Conservation (phyloP, 2,329 filamentous ascomycete genomes). For the Ceratocystis colombiana region DNA sequence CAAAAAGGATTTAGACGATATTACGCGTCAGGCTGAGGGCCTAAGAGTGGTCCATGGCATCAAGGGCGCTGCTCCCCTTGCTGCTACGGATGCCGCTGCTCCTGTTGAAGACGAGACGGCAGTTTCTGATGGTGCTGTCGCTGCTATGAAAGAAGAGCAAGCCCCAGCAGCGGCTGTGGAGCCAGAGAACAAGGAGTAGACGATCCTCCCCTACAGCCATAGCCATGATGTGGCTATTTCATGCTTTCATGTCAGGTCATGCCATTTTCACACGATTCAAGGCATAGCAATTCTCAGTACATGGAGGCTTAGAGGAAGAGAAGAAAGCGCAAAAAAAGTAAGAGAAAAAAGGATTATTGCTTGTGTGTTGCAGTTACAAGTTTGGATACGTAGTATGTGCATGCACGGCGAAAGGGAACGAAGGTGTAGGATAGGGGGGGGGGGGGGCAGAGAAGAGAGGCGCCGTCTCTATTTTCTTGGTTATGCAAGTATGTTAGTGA, state of each 20-base stretch:
- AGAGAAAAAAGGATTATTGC: not conserved
- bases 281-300: not conserved
- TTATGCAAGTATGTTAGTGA: not conserved
- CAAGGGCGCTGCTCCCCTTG: slow-evolving; percentile 30
- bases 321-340: not conserved
- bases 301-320: not conserved
- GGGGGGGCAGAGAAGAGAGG: not conserved
- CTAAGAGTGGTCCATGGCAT: slow-evolving; percentile 41
- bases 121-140: slow-evolving; percentile 17
- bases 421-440: not conserved
- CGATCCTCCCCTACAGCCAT: not conserved
- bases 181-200: slow-evolving; percentile 13
- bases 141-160: slow-evolving; percentile 25
- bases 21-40: slow-evolving; percentile 38
- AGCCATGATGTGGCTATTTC: not conserved
- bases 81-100: slow-evolving; percentile 11
- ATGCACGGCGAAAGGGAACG: not conserved
- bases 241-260: not conserved
- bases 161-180: slow-evolving; percentile 6
- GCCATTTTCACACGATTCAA: slow-evolving; percentile 1
- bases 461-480: not conserved
- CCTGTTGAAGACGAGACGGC: slow-evolving; percentile 3
- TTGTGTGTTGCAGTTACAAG: not conserved
- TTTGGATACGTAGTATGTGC: not conserved
- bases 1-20: slow-evolving; percentile 38